phyloP scores from a whole-genome alignment of 257 asterid genomes.

The Linderniella brevidens region DNA sequence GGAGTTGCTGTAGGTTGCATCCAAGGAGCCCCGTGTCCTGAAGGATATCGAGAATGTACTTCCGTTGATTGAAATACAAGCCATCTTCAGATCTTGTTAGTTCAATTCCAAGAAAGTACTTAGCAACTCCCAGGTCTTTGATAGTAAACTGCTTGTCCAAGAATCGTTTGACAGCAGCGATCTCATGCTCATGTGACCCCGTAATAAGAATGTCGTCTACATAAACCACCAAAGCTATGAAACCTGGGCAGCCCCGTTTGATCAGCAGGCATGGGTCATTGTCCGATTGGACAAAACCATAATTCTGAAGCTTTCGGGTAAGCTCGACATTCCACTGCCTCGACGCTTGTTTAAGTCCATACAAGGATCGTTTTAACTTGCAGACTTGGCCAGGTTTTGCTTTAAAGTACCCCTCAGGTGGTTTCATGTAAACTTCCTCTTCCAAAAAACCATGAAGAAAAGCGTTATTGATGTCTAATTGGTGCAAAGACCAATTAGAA shows the following conservation, averaged over 20 bases:
- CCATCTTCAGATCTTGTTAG: neutral
- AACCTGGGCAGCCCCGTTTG: neutral
- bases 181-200: neutral
- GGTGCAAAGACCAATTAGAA: neutral
- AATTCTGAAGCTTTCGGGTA: neutral
- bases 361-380: neutral
- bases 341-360: conserved; percentile 3
- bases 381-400: neutral
- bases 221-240: neutral
- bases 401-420: neutral
- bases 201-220: neutral
- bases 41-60: neutral
- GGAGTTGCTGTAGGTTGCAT: neutral
- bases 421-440: conserved; percentile 1
- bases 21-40: neutral
- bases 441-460: neutral
- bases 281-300: neutral
- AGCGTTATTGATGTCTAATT: neutral
- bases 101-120: neutral
- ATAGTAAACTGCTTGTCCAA: neutral
- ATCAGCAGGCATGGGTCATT: neutral
- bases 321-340: neutral
- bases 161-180: neutral
- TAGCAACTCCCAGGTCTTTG: neutral
- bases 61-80: neutral